Evolutionary conservation across 2,329 filamentous ascomycete species (phyloP).

Genomic region (Sphaerostilbella broomeana): DNA sequence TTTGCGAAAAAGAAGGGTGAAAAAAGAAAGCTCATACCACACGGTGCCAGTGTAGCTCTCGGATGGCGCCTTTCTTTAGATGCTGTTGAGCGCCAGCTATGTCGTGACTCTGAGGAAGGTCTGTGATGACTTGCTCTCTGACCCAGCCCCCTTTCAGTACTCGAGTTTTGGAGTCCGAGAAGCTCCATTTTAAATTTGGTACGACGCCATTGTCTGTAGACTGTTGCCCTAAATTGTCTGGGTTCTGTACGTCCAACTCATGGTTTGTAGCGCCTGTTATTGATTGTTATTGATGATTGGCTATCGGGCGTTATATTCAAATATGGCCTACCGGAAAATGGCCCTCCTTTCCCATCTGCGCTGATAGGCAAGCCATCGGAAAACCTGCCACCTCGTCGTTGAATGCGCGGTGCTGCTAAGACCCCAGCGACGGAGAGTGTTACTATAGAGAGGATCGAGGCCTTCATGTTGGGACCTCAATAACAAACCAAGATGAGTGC

Average conservation of each 20-base stretch:
- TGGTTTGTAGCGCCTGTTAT: slow-evolving; percentile 58
- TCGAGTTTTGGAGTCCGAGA: slow-evolving; percentile 59
- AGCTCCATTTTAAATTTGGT: slow-evolving; percentile 63
- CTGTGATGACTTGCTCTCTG: slow-evolving; percentile 59
- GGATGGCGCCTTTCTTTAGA: slow-evolving; percentile 57
- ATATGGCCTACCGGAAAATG: slow-evolving; percentile 44
- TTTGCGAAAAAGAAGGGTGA: slow-evolving; percentile 11
- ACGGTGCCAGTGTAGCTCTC: slow-evolving; percentile 61
- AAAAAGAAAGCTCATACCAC: slow-evolving; percentile 40
- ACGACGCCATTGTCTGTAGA: slow-evolving; percentile 57
- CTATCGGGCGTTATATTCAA: not conserved
- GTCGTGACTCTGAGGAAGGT: slow-evolving; percentile 58
- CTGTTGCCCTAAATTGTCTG: slow-evolving; percentile 55
- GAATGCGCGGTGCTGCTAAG: slow-evolving; percentile 17
- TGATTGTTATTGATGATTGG: not conserved
- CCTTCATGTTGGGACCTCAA: slow-evolving; percentile 16
- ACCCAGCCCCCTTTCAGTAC: slow-evolving; percentile 60
- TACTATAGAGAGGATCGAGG: slow-evolving; percentile 5
- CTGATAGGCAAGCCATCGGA: slow-evolving; percentile 50
- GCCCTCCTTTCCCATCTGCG: slow-evolving; percentile 50
- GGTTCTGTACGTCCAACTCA: slow-evolving; percentile 55
- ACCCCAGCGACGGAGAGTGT: slow-evolving; percentile 13
- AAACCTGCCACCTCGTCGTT: slow-evolving; percentile 30
- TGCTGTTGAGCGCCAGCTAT: slow-evolving; percentile 64
- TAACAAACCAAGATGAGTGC: no score